These are phyloP conservation scores for Backusella morwellensis DNA, from an alignment of 192 early-diverging fungal species.

Conservation along the genomic window DNA sequence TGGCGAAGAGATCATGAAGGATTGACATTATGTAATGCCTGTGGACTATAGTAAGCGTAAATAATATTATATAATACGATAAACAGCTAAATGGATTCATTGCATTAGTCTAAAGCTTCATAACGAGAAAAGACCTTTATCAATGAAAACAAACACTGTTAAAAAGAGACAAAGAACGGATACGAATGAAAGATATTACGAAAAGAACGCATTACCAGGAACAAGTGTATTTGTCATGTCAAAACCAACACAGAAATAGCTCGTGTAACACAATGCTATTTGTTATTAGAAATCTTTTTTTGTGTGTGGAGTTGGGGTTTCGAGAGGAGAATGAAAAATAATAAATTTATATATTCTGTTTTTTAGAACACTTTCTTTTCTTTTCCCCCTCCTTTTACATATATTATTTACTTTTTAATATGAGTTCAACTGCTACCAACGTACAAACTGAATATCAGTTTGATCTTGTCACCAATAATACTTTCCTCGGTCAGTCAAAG, in stretches of 20 bases:
- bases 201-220: not conserved
- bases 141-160: constrained; percentile 34
- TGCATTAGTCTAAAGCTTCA: constrained; percentile 28
- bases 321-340: not conserved
- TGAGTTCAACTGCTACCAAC: not conserved
- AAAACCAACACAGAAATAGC: not conserved
- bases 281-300: constrained; percentile 2
- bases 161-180: constrained; percentile 35
- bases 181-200: not conserved
- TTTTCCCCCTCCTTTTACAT: too few species aligned
- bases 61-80: not conserved
- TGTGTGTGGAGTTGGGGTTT: not conserved
- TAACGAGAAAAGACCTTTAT: constrained; percentile 33
- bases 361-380: not conserved
- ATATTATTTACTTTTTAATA: not conserved
- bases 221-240: constrained; percentile 10
- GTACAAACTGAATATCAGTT: constrained; percentile 13
- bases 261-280: not conserved
- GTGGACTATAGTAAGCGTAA: constrained; percentile 50
- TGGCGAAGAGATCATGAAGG: constrained; percentile 80
- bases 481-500: not conserved
- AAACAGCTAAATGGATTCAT: not conserved
- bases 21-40: constrained; percentile 54
- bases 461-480: constrained; percentile 15
- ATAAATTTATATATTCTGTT: not conserved